Evolutionary conservation across 163 green algal genomes (phyloP).

Genomic region (Prototheca wickerhamii): DNA sequence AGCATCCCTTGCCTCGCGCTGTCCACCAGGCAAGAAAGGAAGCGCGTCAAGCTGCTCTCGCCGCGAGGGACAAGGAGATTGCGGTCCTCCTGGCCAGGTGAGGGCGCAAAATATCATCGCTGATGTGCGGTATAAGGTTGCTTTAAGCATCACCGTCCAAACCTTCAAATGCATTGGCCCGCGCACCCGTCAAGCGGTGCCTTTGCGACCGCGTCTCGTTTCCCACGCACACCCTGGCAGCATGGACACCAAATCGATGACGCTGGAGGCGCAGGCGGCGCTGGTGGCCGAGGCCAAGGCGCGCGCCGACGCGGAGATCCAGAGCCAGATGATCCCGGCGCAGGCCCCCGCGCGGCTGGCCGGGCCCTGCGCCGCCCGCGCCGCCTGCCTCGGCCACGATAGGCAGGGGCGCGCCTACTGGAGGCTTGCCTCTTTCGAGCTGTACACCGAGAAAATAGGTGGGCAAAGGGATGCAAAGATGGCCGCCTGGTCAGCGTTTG

Average conservation of each 20-base stretch:
- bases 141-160: not conserved
- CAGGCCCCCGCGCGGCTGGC: not conserved
- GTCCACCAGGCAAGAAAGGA: slow-evolving; percentile 3
- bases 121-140: not conserved
- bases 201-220: too few species aligned
- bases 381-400: slow-evolving; percentile 9
- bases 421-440: too few species aligned
- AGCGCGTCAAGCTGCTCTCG: slow-evolving; percentile 4
- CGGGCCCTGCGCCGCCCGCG: slow-evolving; percentile 6
- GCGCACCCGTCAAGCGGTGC: too few species aligned
- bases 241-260: slow-evolving; percentile 9
- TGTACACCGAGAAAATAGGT: too few species aligned
- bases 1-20: not conserved
- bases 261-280: slow-evolving; percentile 31
- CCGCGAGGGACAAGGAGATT: slow-evolving; percentile 22
- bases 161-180: not conserved
- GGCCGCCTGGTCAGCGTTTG: too few species aligned
- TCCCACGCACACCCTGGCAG: too few species aligned
- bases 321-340: not conserved
- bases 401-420: slow-evolving; percentile 17
- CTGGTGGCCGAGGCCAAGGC: slow-evolving; percentile 25
- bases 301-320: slow-evolving; percentile 14
- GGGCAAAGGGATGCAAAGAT: too few species aligned
- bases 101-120: not conserved
- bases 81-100: slow-evolving; percentile 22